Conservation (phyloP, 441 rosid genomes). For the Breynia disticha region DNA sequence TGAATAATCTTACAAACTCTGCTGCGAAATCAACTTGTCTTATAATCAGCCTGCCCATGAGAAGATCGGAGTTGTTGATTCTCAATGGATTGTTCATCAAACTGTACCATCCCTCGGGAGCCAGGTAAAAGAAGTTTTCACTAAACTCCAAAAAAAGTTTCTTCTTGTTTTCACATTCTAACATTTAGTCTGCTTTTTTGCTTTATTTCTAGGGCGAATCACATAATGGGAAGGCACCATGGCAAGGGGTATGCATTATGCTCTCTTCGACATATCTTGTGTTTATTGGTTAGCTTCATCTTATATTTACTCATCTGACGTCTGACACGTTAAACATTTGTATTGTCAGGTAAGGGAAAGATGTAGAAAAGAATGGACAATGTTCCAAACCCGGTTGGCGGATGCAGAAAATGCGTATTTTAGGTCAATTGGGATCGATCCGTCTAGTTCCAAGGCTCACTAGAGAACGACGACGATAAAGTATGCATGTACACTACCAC, state of each 20-base stretch:
- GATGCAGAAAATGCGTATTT: slow-evolving; percentile 58
- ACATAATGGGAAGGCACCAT: slow-evolving; percentile 53
- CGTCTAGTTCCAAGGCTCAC: slow-evolving; percentile 32
- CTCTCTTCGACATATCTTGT: not conserved
- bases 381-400: slow-evolving; percentile 57
- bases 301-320: not conserved
- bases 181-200: not conserved
- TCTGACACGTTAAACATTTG: not conserved
- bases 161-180: not conserved
- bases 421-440: slow-evolving; percentile 25
- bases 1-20: not conserved
- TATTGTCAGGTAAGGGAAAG: slow-evolving; percentile 79
- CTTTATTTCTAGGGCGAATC: slow-evolving; percentile 55
- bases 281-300: not conserved
- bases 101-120: slow-evolving; percentile 84
- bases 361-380: slow-evolving; percentile 79
- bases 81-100: slow-evolving; percentile 98
- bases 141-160: slow-evolving; percentile 2
- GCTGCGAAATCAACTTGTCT: slow-evolving; percentile 1
- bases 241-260: slow-evolving; percentile 64
- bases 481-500: slow-evolving; percentile 17
- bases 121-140: slow-evolving; percentile 47
- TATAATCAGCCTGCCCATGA: slow-evolving; percentile 82
- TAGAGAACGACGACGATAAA: slow-evolving; percentile 11
- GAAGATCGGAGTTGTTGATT: slow-evolving; percentile 95